phyloP scores from a whole-genome alignment of 139 green algal genomes.

The Mychonastes homosphaera region DNA sequence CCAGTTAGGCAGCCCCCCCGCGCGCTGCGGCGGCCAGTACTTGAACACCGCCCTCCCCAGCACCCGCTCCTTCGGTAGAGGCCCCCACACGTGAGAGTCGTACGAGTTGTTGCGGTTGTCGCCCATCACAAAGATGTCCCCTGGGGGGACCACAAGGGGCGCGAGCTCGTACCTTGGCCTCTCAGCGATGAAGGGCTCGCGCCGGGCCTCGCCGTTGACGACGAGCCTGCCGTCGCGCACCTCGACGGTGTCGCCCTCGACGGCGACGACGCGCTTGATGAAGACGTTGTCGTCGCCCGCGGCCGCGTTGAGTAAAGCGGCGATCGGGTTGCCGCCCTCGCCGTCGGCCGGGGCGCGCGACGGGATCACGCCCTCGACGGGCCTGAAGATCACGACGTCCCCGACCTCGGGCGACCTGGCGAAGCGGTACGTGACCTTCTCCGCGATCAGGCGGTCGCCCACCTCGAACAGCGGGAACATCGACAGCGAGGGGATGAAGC shows the following conservation, averaged over 20 bases:
- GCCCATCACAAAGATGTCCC: slow-evolving; percentile 90
- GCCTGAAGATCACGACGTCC: slow-evolving; percentile 96
- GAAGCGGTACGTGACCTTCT: slow-evolving; percentile 95
- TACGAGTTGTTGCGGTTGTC: slow-evolving; percentile 99
- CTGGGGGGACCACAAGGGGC: slow-evolving; percentile 53
- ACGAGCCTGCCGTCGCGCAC: slow-evolving; percentile 66
- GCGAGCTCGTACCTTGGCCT: slow-evolving; percentile 58
- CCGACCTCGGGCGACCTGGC: slow-evolving; percentile 3
- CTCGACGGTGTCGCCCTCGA: slow-evolving; percentile 78
- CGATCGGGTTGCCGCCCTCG: slow-evolving; percentile 9
- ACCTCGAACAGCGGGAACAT: slow-evolving; percentile 97
- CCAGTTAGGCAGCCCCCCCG: slow-evolving; percentile 55
- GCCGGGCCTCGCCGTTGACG: slow-evolving; percentile 67
- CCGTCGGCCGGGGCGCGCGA: too few species aligned
- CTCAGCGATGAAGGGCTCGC: slow-evolving; percentile 82
- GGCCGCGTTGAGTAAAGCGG: too few species aligned
- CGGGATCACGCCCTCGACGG: slow-evolving; percentile 33
- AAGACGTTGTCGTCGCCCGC: slow-evolving; percentile 79
- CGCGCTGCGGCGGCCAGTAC: slow-evolving; percentile 83
- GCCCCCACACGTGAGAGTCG: slow-evolving; percentile 94
- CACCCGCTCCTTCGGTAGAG: slow-evolving; percentile 78
- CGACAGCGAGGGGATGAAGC: slow-evolving; percentile 95
- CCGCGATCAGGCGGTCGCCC: slow-evolving; percentile 87
- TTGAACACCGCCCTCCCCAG: slow-evolving; percentile 73
- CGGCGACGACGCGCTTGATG: slow-evolving; percentile 93